phyloP scores from a whole-genome alignment of 495 filamentous ascomycete genomes.

The Massariosphaeria phaeospora region DNA sequence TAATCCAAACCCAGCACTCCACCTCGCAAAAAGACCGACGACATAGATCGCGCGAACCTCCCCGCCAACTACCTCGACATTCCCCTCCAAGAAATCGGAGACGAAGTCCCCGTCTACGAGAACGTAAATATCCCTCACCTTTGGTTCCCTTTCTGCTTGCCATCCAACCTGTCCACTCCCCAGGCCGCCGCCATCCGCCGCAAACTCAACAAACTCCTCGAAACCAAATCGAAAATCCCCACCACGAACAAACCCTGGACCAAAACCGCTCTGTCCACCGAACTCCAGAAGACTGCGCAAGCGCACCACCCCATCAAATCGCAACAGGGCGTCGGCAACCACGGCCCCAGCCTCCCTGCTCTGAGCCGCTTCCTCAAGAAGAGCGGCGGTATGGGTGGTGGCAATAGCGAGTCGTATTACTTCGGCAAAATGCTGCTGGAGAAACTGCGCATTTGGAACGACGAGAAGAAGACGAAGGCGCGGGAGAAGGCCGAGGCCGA shows the following conservation, averaged over 20 bases:
- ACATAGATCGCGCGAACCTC: not conserved
- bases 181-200: conserved; percentile 6
- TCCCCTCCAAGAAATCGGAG: conserved; percentile 6
- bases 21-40: not conserved
- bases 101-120: conserved; percentile 16
- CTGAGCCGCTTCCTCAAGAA: conserved; percentile 9
- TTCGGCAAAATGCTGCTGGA: conserved; percentile 12
- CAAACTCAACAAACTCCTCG: conserved; percentile 14
- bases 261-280: not conserved
- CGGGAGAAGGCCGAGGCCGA: conserved; percentile 6
- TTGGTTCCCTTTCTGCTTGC: not conserved
- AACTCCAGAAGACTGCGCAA: not conserved
- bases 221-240: conserved; percentile 2
- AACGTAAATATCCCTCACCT: not conserved
- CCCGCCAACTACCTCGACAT: conserved; percentile 9
- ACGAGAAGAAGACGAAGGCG: conserved; percentile 16
- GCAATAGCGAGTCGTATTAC: conserved; percentile 10
- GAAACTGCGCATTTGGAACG: conserved; percentile 18
- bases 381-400: conserved; percentile 12
- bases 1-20: not conserved
- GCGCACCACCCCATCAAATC: not conserved
- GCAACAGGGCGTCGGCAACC: not conserved
- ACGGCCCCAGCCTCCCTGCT: not conserved
- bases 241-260: conserved; percentile 2
- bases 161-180: not conserved